phyloP scores from a whole-genome alignment of 129 eudicot species.

The Helichrysum umbraculigerum region DNA sequence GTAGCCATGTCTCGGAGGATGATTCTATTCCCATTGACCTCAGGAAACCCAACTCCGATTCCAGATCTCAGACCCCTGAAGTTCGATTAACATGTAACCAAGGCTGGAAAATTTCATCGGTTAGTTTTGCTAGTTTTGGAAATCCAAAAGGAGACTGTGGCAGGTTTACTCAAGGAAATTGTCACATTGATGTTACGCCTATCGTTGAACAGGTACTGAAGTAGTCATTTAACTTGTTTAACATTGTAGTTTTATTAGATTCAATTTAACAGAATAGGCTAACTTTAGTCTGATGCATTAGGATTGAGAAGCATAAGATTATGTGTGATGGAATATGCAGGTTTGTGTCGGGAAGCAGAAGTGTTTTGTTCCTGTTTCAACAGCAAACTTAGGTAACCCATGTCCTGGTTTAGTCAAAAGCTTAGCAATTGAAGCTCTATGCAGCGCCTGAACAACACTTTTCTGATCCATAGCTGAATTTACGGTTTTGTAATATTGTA shows the following conservation, averaged over 20 bases:
- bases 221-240: neutral
- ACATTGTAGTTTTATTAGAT: neutral
- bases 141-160: slow-evolving; percentile 65
- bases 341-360: slow-evolving; percentile 58
- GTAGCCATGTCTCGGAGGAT: slow-evolving; percentile 52
- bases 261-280: neutral
- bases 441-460: slow-evolving; percentile 35
- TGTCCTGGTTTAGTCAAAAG: slow-evolving; percentile 53
- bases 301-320: neutral
- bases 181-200: slow-evolving; percentile 47
- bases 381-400: slow-evolving; percentile 43
- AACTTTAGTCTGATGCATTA: neutral
- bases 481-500: neutral
- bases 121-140: slow-evolving; percentile 68
- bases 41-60: slow-evolving; percentile 46
- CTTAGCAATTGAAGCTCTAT: slow-evolving; percentile 65
- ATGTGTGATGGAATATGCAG: slow-evolving; percentile 36
- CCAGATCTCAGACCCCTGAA: slow-evolving; percentile 41
- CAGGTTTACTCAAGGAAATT: slow-evolving; percentile 45
- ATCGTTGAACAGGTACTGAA: slow-evolving; percentile 47
- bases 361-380: slow-evolving; percentile 57
- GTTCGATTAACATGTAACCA: slow-evolving; percentile 56
- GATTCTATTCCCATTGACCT: slow-evolving; percentile 60
- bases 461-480: slow-evolving; percentile 2
- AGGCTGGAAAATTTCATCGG: slow-evolving; percentile 50